Evolutionary conservation across 495 filamentous ascomycete species (phyloP), one percentile per base, ranked within the genome.

Genomic region (Jackrogersella minutella): DNA sequence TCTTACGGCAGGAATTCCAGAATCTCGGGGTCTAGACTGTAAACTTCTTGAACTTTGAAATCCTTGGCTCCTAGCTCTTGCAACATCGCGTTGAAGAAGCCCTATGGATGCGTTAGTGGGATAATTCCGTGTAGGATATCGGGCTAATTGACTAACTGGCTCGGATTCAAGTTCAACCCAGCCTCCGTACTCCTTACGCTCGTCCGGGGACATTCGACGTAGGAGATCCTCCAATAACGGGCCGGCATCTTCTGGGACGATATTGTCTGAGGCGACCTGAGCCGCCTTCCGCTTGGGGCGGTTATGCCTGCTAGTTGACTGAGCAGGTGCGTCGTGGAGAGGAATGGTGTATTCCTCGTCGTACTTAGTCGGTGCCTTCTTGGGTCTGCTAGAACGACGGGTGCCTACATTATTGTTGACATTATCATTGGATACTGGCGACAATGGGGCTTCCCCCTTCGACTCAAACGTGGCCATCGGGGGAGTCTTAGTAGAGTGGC

Each of bases 161-260:
- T 99, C 93, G 0, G 92, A 96, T 74, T 97, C 93, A 34, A 97
- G 82, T 71, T 97, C 93, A 43, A 88, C 90, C 82, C 93, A 99
- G 21, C 92, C 93, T 1, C 68, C 69, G 76, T 82, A 85, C 28
- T 78, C 77, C 10, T 72, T 65, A 6, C 75, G 76, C 53, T 86
- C 83, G 36, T 81, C 68, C 6, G 65, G 64, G 13, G 62, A 60
- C 74, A 80, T 81, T 1, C 74, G 76, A 7, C 47, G 60, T 3
- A 83, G 63, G 2, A 76, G 67, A 2, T 71, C 64, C 8, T 79
- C 79, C 5, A 81, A 63, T 8, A 82, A 56, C 19, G 75, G 44
- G 2, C 71, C 64, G n/a, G 76, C 37, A 16, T 77, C 73, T 34
- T 78, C 72, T 4, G 37, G 19, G 3, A 41, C 24, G 24, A 68